A percentile compares a stretch with the other conserved stretches of the same genome.
Evolutionary conservation across 768 basidiomycete species (phyloP).

Genomic region (Omphalotus guepiniiformis): DNA sequence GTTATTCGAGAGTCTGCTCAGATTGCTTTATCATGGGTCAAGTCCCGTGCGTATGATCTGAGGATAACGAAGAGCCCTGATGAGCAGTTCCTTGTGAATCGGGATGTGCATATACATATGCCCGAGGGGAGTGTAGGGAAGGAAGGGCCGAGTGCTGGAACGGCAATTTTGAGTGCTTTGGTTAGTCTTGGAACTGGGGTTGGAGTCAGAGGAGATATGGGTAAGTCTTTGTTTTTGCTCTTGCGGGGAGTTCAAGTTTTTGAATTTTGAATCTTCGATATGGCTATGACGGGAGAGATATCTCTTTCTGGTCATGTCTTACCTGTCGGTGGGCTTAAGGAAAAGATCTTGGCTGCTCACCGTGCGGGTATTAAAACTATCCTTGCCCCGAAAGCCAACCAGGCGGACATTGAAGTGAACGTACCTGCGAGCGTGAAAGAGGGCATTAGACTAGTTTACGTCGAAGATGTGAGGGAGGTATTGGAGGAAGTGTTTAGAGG

Average conservation of each 20-base stretch:
- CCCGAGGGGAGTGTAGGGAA: slow-evolving; percentile 91
- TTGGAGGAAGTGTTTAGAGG: slow-evolving; percentile 81
- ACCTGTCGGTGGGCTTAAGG: slow-evolving; percentile 93
- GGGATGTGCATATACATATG: slow-evolving; percentile 96
- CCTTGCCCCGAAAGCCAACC: slow-evolving; percentile 81
- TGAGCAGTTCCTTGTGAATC: slow-evolving; percentile 79
- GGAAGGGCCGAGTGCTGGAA: slow-evolving; percentile 96
- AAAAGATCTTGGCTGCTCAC: slow-evolving; percentile 95
- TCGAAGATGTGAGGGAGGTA: slow-evolving; percentile 89
- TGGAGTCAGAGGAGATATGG: slow-evolving; percentile 81
- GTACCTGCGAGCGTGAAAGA: slow-evolving; percentile 94
- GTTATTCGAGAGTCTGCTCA: slow-evolving; percentile 97
- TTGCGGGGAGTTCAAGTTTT: neutral
- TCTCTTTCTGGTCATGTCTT: slow-evolving; percentile 94
- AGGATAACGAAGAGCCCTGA: slow-evolving; percentile 72
- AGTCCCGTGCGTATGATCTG: slow-evolving; percentile 82
- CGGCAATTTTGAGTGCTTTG: slow-evolving; percentile 87
- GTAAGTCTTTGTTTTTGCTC: slow-evolving; percentile 38
- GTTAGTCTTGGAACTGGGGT: slow-evolving; percentile 89
- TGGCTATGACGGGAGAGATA: slow-evolving; percentile 98
- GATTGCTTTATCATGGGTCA: slow-evolving; percentile 92
- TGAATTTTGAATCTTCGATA: neutral
- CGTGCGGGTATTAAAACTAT: slow-evolving; percentile 94
- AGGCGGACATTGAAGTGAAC: slow-evolving; percentile 95
- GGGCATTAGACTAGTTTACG: slow-evolving; percentile 93